Percentiles rank a stretch among this genome's conserved stretches.
phyloP scores from a whole-genome alignment of 1,284 basidiomycete species.

The Rhodotorula sp. region DNA sequence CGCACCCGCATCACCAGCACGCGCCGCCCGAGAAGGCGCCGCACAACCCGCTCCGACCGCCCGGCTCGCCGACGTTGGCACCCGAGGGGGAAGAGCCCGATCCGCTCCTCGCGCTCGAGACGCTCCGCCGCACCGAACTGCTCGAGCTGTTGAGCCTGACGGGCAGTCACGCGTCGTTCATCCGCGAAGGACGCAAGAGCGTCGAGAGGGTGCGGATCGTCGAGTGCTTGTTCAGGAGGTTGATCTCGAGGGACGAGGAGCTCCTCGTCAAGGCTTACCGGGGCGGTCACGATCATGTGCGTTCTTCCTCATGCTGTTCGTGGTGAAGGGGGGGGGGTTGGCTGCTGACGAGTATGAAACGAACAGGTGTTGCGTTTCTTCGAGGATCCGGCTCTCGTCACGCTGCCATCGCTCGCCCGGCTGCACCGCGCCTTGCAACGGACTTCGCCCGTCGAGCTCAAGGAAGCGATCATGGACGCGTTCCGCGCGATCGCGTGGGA shows the following conservation, averaged over 20 bases:
- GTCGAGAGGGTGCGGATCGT: slow-evolving; percentile 40
- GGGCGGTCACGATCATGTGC: slow-evolving; percentile 37
- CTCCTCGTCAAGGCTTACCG: slow-evolving; percentile 40
- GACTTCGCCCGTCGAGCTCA: slow-evolving; percentile 28
- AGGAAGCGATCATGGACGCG: slow-evolving; percentile 41
- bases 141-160: slow-evolving; percentile 39
- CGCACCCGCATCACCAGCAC: slow-evolving; percentile 7
- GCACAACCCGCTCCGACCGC: slow-evolving; percentile 36
- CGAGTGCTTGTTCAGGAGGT: slow-evolving; percentile 38
- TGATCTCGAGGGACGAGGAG: slow-evolving; percentile 35
- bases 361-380: slow-evolving; percentile 37
- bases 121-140: slow-evolving; percentile 28
- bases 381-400: slow-evolving; percentile 32
- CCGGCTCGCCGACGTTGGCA: slow-evolving; percentile 33
- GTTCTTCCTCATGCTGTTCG: background rate
- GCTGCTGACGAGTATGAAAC: background rate
- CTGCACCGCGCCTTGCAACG: slow-evolving; percentile 28
- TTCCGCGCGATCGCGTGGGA: slow-evolving; percentile 42
- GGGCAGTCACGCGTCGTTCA: slow-evolving; percentile 39
- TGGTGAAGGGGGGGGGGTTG: background rate
- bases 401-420: slow-evolving; percentile 25
- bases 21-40: slow-evolving; percentile 19
- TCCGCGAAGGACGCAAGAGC: slow-evolving; percentile 31
- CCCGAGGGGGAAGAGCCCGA: slow-evolving; percentile 38
- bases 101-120: slow-evolving; percentile 35